Base-by-base conservation (phyloP, 495 filamentous ascomycete genomes). In the Symbiotaphrina buchneri region DNA sequence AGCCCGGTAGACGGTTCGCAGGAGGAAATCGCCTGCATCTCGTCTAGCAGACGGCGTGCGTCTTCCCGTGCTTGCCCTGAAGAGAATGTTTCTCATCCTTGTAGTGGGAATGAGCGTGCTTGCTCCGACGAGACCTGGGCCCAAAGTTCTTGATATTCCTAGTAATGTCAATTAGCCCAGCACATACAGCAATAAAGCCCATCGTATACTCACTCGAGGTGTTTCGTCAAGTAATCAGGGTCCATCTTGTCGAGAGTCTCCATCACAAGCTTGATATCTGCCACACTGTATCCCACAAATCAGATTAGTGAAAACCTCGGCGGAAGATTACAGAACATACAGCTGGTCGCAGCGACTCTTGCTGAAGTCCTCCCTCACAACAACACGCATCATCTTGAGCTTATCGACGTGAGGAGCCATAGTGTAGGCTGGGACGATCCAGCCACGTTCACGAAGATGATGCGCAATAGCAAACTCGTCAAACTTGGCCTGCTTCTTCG, bases 401-500 rank as follows among this genome's bases (percentile, higher is more conserved):
- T 64, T 54, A 28, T 77, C 53, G 28, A 72, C 74, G 41, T 87
- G 56, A 10, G 83, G 83, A 8, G 83, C 82, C 83, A 93, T 91
- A 18, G 81, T 93, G 49, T 93, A 93, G 0, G 83, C 83, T 0
- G 83, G 83, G 0, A 93, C 74, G 18, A 91, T 68, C 83, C 83
- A 93, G 24, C 80, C 79, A 11, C 81, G 63, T 28, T 71, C 65
- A 21, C 82, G 73, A 22, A 93, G 66, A 45, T 74, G 70, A 48
- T 87, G 82, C 5, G 82, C 80, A 7, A 82, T 47, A 0, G 74
- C 61, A 37, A 79, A 82, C 41, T 93, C 83, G 48, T 93, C 83
- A 42, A 72, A 90, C 25, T 71, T 56, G 30, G 70, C 61, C 22
- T 67, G 59, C 3, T 55, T 38, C 22, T 55, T 54, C 5, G 61